Conservation (phyloP, 2,329 filamentous ascomycete genomes). For the Pseudopithomyces chartarum region DNA sequence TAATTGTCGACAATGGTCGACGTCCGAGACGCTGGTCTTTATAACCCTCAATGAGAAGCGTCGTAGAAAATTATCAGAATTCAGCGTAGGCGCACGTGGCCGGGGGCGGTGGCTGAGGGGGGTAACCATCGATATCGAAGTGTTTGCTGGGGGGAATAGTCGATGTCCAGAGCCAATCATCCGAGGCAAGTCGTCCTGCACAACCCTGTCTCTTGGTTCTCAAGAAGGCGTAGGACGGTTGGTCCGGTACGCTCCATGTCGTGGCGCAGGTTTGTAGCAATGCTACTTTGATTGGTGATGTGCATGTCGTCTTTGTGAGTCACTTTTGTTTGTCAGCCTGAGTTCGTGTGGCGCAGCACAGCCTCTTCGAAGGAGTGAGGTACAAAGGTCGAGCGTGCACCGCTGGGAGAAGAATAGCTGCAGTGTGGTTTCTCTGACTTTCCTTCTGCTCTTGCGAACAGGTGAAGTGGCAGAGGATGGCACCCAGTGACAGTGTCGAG, state of each 20-base stretch:
- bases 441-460: background rate
- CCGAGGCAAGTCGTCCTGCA: constrained; percentile 2
- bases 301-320: background rate
- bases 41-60: background rate
- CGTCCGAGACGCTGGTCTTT: background rate
- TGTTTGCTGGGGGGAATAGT: background rate
- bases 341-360: constrained; percentile 3
- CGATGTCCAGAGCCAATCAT: constrained; percentile 7
- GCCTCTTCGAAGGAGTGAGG: background rate
- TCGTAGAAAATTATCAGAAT: constrained; percentile 1
- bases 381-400: background rate
- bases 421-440: too few relatives aligned
- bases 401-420: background rate
- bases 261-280: background rate
- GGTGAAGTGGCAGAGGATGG: background rate
- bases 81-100: constrained; percentile 6
- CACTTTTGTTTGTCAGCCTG: background rate
- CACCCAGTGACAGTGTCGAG: too few relatives aligned
- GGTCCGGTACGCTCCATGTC: background rate
- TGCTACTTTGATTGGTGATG: background rate
- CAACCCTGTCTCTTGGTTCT: constrained; percentile 6
- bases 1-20: background rate
- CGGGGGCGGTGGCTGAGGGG: constrained; percentile 2
- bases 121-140: constrained; percentile 2
- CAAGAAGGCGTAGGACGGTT: background rate